phyloP scores from a whole-genome alignment of 768 basidiomycete species.

The Amanita molliuscula region DNA sequence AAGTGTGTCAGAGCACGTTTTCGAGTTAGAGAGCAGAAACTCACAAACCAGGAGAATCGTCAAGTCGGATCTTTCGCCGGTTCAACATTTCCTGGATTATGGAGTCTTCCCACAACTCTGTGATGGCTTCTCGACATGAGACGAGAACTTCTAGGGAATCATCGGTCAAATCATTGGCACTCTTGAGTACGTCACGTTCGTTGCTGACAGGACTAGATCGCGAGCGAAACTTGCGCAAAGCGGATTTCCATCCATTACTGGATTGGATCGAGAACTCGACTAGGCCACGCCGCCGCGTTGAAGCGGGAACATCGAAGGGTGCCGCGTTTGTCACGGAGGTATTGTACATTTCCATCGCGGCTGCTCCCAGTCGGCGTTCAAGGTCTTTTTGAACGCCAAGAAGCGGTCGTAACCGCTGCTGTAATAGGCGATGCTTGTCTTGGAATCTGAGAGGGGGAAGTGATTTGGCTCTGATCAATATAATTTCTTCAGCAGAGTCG shows the following conservation, averaged over 20 bases:
- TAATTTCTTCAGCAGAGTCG: slow-evolving; percentile 31
- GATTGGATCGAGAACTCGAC: slow-evolving; percentile 54
- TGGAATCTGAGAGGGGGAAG: slow-evolving; percentile 40
- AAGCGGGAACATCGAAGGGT: slow-evolving; percentile 23
- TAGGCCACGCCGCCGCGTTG: slow-evolving; percentile 16
- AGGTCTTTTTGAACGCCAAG: slow-evolving; percentile 47
- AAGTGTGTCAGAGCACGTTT: background rate
- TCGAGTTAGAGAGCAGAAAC: slow-evolving; percentile 17
- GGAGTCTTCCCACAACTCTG: slow-evolving; percentile 56
- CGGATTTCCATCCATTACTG: slow-evolving; percentile 56
- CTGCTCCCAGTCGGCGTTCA: slow-evolving; percentile 50
- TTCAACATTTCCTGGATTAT: slow-evolving; percentile 50
- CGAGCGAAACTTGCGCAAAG: slow-evolving; percentile 43
- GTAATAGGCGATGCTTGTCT: slow-evolving; percentile 51
- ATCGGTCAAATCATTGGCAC: slow-evolving; percentile 35
- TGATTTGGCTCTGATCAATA: slow-evolving; percentile 23
- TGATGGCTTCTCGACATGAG: slow-evolving; percentile 56
- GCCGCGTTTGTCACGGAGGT: slow-evolving; percentile 29
- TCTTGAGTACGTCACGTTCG: slow-evolving; percentile 12
- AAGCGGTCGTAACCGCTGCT: slow-evolving; percentile 48
- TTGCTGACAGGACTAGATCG: slow-evolving; percentile 19
- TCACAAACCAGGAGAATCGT: slow-evolving; percentile 68
- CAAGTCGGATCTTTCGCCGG: slow-evolving; percentile 44
- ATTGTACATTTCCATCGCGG: slow-evolving; percentile 38
- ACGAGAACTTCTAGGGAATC: slow-evolving; percentile 49